These are phyloP conservation scores for Floccularia luteovirens DNA, from an alignment of 768 basidiomycete species.

Conservation along the genomic window DNA sequence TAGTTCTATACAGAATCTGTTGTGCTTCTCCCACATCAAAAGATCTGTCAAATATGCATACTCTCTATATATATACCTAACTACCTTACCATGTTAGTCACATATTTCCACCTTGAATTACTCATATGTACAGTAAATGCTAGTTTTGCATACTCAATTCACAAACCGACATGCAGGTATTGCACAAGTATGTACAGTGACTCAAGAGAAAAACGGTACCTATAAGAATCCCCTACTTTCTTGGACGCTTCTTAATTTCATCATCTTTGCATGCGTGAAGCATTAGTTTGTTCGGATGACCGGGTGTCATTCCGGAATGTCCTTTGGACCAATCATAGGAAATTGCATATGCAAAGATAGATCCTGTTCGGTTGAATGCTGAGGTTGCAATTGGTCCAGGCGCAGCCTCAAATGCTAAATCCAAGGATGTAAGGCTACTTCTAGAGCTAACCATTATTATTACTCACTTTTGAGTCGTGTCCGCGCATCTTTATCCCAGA, in stretches of 20 bases:
- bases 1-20: too few relatives aligned
- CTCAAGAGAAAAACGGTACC: slow-evolving; percentile 2
- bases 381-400: slow-evolving; percentile 75
- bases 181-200: slow-evolving; percentile 4
- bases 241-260: slow-evolving; percentile 67
- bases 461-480: slow-evolving; percentile 82
- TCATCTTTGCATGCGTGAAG: slow-evolving; percentile 83
- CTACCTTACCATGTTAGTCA: too few relatives aligned
- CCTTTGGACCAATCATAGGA: slow-evolving; percentile 96
- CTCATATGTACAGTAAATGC: too few relatives aligned
- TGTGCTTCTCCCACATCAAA: too few relatives aligned
- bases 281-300: slow-evolving; percentile 74
- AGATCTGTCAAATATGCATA: too few relatives aligned
- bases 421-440: background rate
- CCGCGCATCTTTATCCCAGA: slow-evolving; percentile 92
- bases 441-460: background rate
- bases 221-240: slow-evolving; percentile 20
- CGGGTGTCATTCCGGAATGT: slow-evolving; percentile 73
- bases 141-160: too few relatives aligned
- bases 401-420: slow-evolving; percentile 60
- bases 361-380: slow-evolving; percentile 82
- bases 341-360: slow-evolving; percentile 86
- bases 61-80: too few relatives aligned
- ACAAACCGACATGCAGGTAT: too few relatives aligned
- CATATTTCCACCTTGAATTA: too few relatives aligned